Percentiles rank a stretch among this genome's conserved stretches.
These are phyloP conservation scores for Agaricus blazei DNA, from an alignment of 768 basidiomycete genomes.

Conservation along the genomic window DNA sequence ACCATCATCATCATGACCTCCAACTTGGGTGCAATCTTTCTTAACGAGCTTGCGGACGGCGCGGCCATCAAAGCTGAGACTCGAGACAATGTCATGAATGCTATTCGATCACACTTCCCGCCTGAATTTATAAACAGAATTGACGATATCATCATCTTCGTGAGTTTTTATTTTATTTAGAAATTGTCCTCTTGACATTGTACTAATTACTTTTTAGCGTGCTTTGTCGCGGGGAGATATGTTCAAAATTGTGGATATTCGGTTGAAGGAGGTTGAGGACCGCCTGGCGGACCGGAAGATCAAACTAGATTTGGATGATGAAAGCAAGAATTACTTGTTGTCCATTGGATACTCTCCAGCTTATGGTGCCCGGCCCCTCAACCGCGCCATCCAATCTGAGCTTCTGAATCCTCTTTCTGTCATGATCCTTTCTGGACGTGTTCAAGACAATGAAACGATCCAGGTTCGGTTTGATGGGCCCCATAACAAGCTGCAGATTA, in stretches of 20 bases:
- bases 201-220: slow-evolving; percentile 48
- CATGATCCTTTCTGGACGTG: slow-evolving; percentile 75
- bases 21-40: slow-evolving; percentile 77
- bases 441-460: slow-evolving; percentile 79
- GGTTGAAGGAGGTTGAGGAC: slow-evolving; percentile 79
- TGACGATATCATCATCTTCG: slow-evolving; percentile 81
- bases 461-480: slow-evolving; percentile 75
- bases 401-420: slow-evolving; percentile 87
- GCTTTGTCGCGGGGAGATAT: slow-evolving; percentile 74
- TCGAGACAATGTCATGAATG: slow-evolving; percentile 64
- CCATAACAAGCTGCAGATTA: slow-evolving; percentile 68
- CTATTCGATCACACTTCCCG: slow-evolving; percentile 82
- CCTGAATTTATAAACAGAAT: slow-evolving; percentile 92
- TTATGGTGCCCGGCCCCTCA: slow-evolving; percentile 91
- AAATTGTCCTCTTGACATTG: slow-evolving; percentile 21
- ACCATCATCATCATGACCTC: slow-evolving; percentile 95
- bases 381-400: slow-evolving; percentile 87
- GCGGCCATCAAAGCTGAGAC: slow-evolving; percentile 53
- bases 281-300: slow-evolving; percentile 81
- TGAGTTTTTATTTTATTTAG: slow-evolving; percentile 25
- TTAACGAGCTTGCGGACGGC: slow-evolving; percentile 73
- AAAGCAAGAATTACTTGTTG: slow-evolving; percentile 69
- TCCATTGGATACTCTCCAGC: slow-evolving; percentile 73
- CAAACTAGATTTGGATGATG: slow-evolving; percentile 68
- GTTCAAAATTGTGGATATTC: slow-evolving; percentile 82